Evolutionary conservation across 176 grass and related monocot species (phyloP).

Genomic region (Oryza rufipogon): DNA sequence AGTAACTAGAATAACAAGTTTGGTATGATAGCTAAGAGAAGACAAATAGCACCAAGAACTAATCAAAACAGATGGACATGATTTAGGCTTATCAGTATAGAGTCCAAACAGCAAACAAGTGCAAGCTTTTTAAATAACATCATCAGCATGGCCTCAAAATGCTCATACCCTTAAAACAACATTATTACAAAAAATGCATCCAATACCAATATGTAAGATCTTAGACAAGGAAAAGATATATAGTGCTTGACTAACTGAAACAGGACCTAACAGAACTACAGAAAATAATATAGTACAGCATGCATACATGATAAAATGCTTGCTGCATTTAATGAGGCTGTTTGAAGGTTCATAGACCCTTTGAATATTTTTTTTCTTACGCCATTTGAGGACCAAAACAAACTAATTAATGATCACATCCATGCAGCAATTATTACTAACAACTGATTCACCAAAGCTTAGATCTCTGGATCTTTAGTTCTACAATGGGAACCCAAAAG

Average conservation of each 20-base stretch:
- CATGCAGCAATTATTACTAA: not conserved
- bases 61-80: conserved; percentile 16
- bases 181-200: not conserved
- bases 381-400: not conserved
- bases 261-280: not conserved
- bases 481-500: not conserved
- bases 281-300: not conserved
- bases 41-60: not conserved
- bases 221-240: conserved; percentile 6
- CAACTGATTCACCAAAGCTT: not conserved
- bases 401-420: not conserved
- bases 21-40: not conserved
- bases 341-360: not conserved
- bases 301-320: not conserved
- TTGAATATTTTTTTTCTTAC: not conserved
- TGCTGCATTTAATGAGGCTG: not conserved
- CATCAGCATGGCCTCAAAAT: not conserved
- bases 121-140: conserved; percentile 14
- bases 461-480: conserved; percentile 16
- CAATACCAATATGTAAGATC: not conserved
- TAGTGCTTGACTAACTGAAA: not conserved
- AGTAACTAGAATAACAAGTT: not conserved
- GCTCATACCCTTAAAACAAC: not conserved
- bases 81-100: no score
- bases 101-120: no score